These are phyloP conservation scores for Plasmodium ovale DNA, from an alignment of 169 alveolate species.

Conservation along the genomic window DNA sequence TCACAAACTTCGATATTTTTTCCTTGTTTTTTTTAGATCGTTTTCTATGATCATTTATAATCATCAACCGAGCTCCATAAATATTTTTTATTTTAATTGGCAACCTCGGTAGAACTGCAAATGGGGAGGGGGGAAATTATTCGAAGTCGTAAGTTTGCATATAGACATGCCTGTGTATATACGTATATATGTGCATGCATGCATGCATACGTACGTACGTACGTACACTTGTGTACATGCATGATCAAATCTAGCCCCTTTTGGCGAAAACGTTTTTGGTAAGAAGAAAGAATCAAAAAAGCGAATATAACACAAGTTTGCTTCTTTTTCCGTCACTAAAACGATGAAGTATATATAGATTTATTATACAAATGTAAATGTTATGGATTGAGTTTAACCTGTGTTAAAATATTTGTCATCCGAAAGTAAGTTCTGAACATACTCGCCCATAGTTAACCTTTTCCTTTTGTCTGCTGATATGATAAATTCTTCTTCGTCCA, in stretches of 20 bases:
- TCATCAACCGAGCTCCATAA: conserved; percentile 76
- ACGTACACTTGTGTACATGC: too few relatives aligned
- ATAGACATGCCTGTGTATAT: too few relatives aligned
- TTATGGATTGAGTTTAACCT: conserved; percentile 34
- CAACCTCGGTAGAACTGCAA: conserved; percentile 83
- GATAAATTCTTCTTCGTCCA: conserved; percentile 82
- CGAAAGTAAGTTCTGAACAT: conserved; percentile 77
- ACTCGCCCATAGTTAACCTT: conserved; percentile 82
- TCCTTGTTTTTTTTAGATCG: conserved; percentile 49
- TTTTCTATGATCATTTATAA: conserved; percentile 60
- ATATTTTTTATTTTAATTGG: conserved; percentile 83
- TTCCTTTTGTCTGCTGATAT: conserved; percentile 77
- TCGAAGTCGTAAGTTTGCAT: background rate
- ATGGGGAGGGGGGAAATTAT: background rate
- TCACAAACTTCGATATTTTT: conserved; percentile 44
- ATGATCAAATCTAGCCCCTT: too few relatives aligned
- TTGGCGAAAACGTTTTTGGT: too few relatives aligned
- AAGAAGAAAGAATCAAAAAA: background rate
- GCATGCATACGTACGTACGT: background rate
- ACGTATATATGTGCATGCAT: background rate
- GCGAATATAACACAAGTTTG: background rate
- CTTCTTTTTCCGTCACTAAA: too few relatives aligned
- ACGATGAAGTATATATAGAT: too few relatives aligned
- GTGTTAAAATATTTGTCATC: conserved; percentile 85
- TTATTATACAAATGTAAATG: background rate